Conservation (phyloP, 2,329 filamentous ascomycete genomes). For the Trichoderma oligosporum region DNA sequence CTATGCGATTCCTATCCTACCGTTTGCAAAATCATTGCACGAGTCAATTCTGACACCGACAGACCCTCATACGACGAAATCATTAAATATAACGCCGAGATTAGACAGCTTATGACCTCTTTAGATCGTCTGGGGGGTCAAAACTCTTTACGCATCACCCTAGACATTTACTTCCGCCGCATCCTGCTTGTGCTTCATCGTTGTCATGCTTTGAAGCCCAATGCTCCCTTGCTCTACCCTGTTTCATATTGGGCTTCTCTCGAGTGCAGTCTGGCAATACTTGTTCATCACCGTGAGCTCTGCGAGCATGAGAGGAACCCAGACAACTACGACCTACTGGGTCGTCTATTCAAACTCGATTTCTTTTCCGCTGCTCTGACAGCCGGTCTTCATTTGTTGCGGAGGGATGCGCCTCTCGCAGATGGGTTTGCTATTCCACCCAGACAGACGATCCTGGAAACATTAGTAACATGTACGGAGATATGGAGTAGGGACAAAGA, state of each 20-base stretch:
- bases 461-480: not conserved
- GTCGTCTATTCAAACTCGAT: constrained; percentile 1
- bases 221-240: not conserved
- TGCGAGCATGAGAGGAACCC: not conserved
- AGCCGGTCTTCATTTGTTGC: not conserved
- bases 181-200: constrained; percentile 4
- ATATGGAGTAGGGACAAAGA: constrained; percentile 3
- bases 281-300: constrained; percentile 3
- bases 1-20: not conserved
- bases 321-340: not conserved
- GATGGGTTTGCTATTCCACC: constrained; percentile 1
- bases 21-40: constrained; percentile 2
- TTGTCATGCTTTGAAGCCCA: not conserved
- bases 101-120: not conserved
- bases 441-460: not conserved
- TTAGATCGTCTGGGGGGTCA: not conserved
- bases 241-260: constrained; percentile 12
- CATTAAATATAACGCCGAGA: not conserved
- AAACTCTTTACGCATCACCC: not conserved
- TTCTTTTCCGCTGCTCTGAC: constrained; percentile 6
- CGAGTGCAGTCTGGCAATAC: constrained; percentile 1
- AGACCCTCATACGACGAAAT: not conserved
- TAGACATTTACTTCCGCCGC: constrained; percentile 7
- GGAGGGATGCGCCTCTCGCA: not conserved
- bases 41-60: not conserved